Conservation (phyloP, 345 rosid genomes). For the Abelmoschus esculentus region DNA sequence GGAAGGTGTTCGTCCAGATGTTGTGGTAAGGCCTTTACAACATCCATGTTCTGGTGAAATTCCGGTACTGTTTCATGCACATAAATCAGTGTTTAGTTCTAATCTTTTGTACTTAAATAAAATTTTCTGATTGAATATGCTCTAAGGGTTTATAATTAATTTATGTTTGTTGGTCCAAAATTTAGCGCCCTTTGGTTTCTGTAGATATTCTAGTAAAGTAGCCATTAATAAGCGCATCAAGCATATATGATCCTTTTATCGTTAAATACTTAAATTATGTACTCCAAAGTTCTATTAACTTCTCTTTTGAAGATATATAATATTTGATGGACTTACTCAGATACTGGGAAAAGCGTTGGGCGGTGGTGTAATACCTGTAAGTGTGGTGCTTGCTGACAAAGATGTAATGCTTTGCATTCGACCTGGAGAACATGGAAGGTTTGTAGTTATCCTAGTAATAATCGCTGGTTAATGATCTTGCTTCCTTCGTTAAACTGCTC, state of each 20-base stretch:
- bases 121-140: neutral
- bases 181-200: neutral
- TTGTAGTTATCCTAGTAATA: neutral
- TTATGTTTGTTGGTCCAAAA: neutral
- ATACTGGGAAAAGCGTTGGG: slow-evolving; percentile 98
- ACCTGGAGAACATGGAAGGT: slow-evolving; percentile 89
- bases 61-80: neutral
- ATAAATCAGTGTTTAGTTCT: neutral
- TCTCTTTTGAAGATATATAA: neutral
- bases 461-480: neutral
- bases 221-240: neutral
- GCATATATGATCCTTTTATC: neutral
- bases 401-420: slow-evolving; percentile 85
- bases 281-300: neutral
- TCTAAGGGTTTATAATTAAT: neutral
- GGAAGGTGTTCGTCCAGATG: slow-evolving; percentile 68
- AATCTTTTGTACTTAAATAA: neutral
- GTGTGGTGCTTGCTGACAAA: slow-evolving; percentile 86
- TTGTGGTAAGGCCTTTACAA: slow-evolving; percentile 45
- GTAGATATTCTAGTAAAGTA: neutral
- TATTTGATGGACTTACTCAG: slow-evolving; percentile 22
- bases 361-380: slow-evolving; percentile 92
- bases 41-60: neutral
- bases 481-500: neutral
- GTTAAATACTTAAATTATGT: neutral